Base-by-base conservation (phyloP, 345 rosid species). In the Stellera chamaejasme region DNA sequence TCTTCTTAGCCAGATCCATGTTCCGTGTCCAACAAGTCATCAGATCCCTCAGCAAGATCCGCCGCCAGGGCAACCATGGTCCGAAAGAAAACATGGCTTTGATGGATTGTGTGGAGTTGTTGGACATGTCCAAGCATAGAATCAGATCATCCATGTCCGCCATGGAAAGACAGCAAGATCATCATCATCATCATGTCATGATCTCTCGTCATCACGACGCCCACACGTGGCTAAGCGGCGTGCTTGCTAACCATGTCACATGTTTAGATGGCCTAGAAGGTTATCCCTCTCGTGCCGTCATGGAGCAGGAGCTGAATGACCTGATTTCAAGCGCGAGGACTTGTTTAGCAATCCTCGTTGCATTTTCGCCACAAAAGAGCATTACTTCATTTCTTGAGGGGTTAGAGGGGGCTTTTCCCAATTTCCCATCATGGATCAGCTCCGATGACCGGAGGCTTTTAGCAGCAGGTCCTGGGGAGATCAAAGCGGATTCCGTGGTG, bases 171-270 rank as follows among this genome's bases (percentile, higher is more conserved):
- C 65, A 43, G 54, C 36, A 51, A 41, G 36, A 51, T 53, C 62
- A 39, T 67, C 79, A 89, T 1, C 49, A 55, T 53, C 63, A 71
- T 10, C 23, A 19, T 19, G 23, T 19, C 23, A 19, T 19, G 23
- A 19, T 19, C 23, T 19, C 23, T 67, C 79, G 89, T 1, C 49
- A 55, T 53, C 63, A 71, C 7, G 82, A 85, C 58, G 84, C 79
- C 5, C 78, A 85, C 45, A 55, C 87, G 27, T 90, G 97, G 97
- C 71, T 90, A 54, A 88, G 97, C 67, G 66, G 82, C 25, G 83
- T 85, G 11, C 76, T 90, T 58, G 85, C 96, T 11, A 88, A 88
- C 66, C 84, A 85, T 44, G 73, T 79, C 82, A 88, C 96, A 6
- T 88, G 96, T 66, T 59, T 72, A 27, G 97, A 90, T 46, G 78